Evolutionary conservation across 1,139 yeast species (phyloP).

Genomic region (Kurtzmaniella quercitrusa): DNA sequence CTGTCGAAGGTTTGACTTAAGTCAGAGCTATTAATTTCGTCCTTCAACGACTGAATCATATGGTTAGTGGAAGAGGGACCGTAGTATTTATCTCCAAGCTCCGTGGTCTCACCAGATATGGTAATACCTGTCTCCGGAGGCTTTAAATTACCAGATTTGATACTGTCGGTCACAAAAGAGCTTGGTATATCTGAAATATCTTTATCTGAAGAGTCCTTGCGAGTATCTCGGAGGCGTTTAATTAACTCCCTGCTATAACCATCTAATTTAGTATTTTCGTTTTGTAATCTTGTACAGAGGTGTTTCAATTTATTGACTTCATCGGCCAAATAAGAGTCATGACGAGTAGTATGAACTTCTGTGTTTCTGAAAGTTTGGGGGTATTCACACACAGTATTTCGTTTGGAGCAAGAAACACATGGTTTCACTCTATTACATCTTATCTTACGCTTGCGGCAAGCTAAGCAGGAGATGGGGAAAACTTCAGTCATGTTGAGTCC

Average conservation of each 20-base stretch:
- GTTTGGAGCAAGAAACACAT: constrained; percentile 34
- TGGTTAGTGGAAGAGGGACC: constrained; percentile 48
- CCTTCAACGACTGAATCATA: constrained; percentile 37
- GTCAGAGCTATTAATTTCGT: constrained; percentile 6
- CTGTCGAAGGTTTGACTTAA: neutral
- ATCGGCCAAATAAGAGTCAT: neutral
- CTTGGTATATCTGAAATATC: neutral
- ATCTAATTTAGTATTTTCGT: constrained; percentile 1
- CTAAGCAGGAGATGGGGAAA: constrained; percentile 39
- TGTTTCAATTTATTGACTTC: constrained; percentile 1
- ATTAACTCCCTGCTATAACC: neutral
- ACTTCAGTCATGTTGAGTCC: constrained; percentile 23
- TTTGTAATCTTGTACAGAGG: neutral
- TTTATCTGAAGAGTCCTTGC: neutral
- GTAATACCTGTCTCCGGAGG: constrained; percentile 6
- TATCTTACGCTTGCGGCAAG: constrained; percentile 39
- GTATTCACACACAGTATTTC: constrained; percentile 32
- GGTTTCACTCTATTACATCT: constrained; percentile 39
- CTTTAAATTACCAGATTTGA: neutral
- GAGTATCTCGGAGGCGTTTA: neutral
- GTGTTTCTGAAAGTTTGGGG: constrained; percentile 39
- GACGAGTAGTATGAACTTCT: constrained; percentile 1
- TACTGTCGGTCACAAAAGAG: neutral
- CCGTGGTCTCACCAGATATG: constrained; percentile 22
- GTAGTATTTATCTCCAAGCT: constrained; percentile 39